Conservation (phyloP, 2,329 filamentous ascomycete species). For the Berkeleyomyces rouxiae region DNA sequence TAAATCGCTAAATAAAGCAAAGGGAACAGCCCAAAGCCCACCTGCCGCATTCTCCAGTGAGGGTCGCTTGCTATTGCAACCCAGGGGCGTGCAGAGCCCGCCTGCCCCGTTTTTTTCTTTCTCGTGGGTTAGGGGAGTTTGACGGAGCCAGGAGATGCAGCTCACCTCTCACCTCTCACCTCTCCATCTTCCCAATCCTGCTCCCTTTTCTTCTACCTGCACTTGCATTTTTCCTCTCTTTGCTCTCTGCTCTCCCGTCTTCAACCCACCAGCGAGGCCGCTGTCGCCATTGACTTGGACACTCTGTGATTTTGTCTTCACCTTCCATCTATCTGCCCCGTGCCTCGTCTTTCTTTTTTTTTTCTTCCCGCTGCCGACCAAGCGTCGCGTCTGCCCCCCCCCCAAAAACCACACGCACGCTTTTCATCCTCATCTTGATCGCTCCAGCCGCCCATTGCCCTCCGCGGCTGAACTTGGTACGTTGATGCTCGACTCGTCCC, state of each 20-base stretch:
- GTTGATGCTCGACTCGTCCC: neutral
- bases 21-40: neutral
- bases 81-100: neutral
- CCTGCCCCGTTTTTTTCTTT: slow-evolving; percentile 15
- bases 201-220: slow-evolving; percentile 15
- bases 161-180: slow-evolving; percentile 13
- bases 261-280: slow-evolving; percentile 8
- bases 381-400: neutral
- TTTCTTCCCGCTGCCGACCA: slow-evolving; percentile 2
- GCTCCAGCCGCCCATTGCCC: neutral
- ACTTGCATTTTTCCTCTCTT: slow-evolving; percentile 15
- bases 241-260: neutral
- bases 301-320: neutral
- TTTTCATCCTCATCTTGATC: neutral
- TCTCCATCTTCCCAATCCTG: slow-evolving; percentile 16
- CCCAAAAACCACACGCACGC: too few relatives aligned
- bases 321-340: neutral
- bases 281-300: slow-evolving; percentile 9
- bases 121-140: slow-evolving; percentile 16
- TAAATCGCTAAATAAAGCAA: slow-evolving; percentile 13
- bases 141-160: slow-evolving; percentile 14
- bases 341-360: slow-evolving; percentile 9
- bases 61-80: slow-evolving; percentile 10
- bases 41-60: neutral
- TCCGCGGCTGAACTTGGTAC: neutral